phyloP scores from a whole-genome alignment of 2,329 filamentous ascomycete genomes.

The Penicillium sp. region DNA sequence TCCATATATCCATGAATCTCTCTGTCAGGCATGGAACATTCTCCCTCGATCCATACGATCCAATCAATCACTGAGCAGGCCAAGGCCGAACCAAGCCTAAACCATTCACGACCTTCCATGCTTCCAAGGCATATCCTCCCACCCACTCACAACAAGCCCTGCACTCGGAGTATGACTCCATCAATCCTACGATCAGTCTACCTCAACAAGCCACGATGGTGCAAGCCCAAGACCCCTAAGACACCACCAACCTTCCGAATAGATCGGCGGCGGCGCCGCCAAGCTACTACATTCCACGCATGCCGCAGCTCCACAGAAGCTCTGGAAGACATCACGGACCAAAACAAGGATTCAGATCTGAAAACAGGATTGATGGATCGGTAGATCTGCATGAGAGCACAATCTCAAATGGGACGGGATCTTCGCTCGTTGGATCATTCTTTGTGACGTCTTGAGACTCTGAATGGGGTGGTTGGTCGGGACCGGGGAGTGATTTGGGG shows the following conservation, averaged over 20 bases:
- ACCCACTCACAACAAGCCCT: not conserved
- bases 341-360: constrained; percentile 16
- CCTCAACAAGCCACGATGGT: constrained; percentile 1
- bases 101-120: not conserved
- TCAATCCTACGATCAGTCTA: not conserved
- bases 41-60: not conserved
- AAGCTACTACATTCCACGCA: constrained; percentile 9
- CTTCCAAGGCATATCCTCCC: not conserved
- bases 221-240: not conserved
- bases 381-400: constrained; percentile 9
- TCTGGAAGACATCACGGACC: not conserved
- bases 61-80: not conserved
- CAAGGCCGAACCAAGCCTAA: not conserved
- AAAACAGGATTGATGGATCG: constrained; percentile 20
- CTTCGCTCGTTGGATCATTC: not conserved
- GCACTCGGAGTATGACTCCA: not conserved
- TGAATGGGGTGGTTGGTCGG: not conserved
- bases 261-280: constrained; percentile 10
- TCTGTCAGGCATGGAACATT: not conserved
- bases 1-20: not conserved
- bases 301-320: constrained; percentile 10
- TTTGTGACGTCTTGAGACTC: constrained; percentile 8
- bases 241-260: not conserved
- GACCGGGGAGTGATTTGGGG: not conserved
- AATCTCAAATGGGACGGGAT: not conserved